Percentiles rank a stretch among this genome's conserved stretches.
Evolutionary conservation across 2,329 filamentous ascomycete genomes (phyloP).

Genomic region (Aspergillus pseudoviridinutans): DNA sequence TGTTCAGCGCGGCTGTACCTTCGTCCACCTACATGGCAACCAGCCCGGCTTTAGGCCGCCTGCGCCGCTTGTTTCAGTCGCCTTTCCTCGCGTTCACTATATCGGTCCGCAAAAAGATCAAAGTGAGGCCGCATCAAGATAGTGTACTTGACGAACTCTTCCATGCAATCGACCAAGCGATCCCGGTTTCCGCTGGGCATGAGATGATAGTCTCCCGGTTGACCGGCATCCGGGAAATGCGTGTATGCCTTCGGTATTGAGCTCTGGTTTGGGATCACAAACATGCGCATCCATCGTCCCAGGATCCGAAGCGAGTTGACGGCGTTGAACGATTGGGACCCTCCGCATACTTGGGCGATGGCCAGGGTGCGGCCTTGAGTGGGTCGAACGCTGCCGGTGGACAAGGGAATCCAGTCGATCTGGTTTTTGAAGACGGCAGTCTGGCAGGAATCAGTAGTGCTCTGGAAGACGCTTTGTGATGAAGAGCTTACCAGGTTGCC

Average conservation of each 20-base stretch:
- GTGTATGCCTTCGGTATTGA: constrained; percentile 62
- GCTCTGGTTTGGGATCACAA: constrained; percentile 62
- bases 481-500: constrained; percentile 53
- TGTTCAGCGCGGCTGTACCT: not conserved
- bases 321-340: constrained; percentile 64
- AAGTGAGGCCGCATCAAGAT: constrained; percentile 61
- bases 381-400: constrained; percentile 58
- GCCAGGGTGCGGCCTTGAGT: constrained; percentile 63
- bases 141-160: constrained; percentile 67
- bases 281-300: constrained; percentile 68
- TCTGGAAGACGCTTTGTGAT: not conserved
- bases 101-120: constrained; percentile 59
- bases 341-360: constrained; percentile 60
- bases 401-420: constrained; percentile 66
- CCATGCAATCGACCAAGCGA: constrained; percentile 62
- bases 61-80: constrained; percentile 8
- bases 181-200: constrained; percentile 56
- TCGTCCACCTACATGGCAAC: too few species aligned
- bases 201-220: constrained; percentile 47
- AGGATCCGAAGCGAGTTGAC: constrained; percentile 63
- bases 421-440: constrained; percentile 67
- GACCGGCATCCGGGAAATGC: constrained; percentile 51
- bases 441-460: constrained; percentile 21
- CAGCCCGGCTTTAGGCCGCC: not conserved
- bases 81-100: constrained; percentile 51